Evolutionary conservation across 1,139 yeast species (phyloP).

Genomic region (Suhomyces guaymorum): DNA sequence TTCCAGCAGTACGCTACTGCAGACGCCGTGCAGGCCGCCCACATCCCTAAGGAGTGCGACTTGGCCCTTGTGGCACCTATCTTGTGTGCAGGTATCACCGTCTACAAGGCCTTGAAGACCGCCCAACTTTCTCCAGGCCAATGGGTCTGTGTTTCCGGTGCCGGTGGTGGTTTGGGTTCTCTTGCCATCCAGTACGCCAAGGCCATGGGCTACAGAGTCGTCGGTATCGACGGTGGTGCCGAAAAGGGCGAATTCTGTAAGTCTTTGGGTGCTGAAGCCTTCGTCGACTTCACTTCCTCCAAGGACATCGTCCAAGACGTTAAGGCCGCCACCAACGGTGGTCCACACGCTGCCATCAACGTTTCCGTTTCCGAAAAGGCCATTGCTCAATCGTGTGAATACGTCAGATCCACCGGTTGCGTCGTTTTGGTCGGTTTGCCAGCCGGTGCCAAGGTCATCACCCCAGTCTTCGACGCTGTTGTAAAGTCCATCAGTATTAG

Average conservation of each 20-base stretch:
- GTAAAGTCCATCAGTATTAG: constrained; percentile 62
- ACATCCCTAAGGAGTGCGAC: constrained; percentile 35
- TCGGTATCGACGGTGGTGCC: constrained; percentile 75
- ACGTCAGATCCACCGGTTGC: constrained; percentile 73
- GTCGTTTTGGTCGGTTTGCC: constrained; percentile 83
- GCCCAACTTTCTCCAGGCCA: constrained; percentile 68
- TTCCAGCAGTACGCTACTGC: constrained; percentile 83
- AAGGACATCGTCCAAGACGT: constrained; percentile 34
- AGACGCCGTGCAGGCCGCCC: constrained; percentile 43
- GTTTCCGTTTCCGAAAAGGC: constrained; percentile 79
- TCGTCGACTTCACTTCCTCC: constrained; percentile 58
- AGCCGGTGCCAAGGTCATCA: constrained; percentile 62
- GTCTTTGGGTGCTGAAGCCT: constrained; percentile 68
- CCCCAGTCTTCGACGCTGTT: constrained; percentile 66
- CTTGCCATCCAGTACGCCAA: constrained; percentile 78
- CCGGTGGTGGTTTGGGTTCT: constrained; percentile 84
- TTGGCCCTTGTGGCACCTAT: constrained; percentile 39
- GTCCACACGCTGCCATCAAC: constrained; percentile 76
- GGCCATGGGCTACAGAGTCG: constrained; percentile 78
- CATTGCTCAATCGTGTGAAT: constrained; percentile 64
- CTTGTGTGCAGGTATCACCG: constrained; percentile 82
- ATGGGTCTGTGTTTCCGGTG: constrained; percentile 82
- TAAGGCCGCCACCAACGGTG: constrained; percentile 32
- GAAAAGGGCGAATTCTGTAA: constrained; percentile 59
- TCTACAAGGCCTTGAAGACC: constrained; percentile 77